Conservation (phyloP, 495 filamentous ascomycete genomes). For the Aspergillus homomorphus region DNA sequence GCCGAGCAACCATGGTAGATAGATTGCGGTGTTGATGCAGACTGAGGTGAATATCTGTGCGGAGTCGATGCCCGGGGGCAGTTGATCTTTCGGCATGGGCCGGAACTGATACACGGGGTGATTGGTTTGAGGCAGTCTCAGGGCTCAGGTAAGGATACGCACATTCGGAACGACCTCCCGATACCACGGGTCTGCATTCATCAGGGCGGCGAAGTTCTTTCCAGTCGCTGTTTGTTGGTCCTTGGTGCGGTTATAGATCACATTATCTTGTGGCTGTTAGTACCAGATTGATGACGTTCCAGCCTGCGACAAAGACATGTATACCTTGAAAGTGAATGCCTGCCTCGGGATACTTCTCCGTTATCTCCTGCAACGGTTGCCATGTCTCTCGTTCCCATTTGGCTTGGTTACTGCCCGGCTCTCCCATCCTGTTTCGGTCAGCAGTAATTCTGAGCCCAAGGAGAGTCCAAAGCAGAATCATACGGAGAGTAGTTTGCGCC, state of each 20-base stretch:
- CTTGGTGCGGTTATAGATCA: conserved; percentile 37
- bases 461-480: background rate
- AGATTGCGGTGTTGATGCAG: conserved; percentile 87
- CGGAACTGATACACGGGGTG: background rate
- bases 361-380: conserved; percentile 56
- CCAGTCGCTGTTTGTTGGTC: conserved; percentile 44
- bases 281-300: background rate
- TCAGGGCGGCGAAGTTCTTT: conserved; percentile 6
- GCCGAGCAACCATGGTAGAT: conserved; percentile 76
- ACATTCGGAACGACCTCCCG: conserved; percentile 64
- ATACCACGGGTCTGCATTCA: conserved; percentile 65
- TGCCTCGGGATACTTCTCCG: conserved; percentile 66
- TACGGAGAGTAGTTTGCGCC: conserved; percentile 85
- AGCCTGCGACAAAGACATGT: too few species aligned
- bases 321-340: conserved; percentile 79
- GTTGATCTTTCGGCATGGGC: conserved; percentile 45
- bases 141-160: conserved; percentile 23
- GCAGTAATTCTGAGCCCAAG: background rate
- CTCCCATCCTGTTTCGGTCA: background rate
- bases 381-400: conserved; percentile 60
- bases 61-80: conserved; percentile 62
- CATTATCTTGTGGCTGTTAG: background rate
- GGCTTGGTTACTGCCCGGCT: background rate
- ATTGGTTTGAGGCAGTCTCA: conserved; percentile 25
- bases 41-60: conserved; percentile 75